Evolutionary conservation across 2,329 filamentous ascomycete genomes (phyloP).

Genomic region (Pseudogymnoascus sp.): DNA sequence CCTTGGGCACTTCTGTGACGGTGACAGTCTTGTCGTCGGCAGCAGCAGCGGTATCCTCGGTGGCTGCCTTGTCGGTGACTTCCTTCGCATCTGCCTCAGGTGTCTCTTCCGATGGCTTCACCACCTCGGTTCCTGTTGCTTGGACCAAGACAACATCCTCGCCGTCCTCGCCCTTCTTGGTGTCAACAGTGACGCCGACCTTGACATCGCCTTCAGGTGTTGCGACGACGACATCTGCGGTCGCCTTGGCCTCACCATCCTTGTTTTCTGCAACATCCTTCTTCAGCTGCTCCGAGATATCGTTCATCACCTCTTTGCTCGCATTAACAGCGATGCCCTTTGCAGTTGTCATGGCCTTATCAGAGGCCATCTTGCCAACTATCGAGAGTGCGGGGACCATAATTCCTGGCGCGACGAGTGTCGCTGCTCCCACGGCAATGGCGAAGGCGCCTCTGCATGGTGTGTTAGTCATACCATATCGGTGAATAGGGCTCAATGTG

Average conservation of each 20-base stretch:
- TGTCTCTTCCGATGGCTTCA: background rate
- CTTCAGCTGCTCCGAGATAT: slow-evolving; percentile 17
- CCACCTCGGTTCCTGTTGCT: background rate
- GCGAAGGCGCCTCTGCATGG: slow-evolving; percentile 19
- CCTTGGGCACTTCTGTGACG: slow-evolving; percentile 1
- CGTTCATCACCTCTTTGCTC: slow-evolving; percentile 17
- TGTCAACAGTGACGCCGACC: background rate
- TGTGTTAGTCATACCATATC: background rate
- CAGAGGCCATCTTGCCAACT: slow-evolving; percentile 22
- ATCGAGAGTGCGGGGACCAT: slow-evolving; percentile 20
- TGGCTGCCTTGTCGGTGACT: background rate
- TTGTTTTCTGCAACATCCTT: background rate
- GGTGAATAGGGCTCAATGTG: background rate
- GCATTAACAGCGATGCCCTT: slow-evolving; percentile 17
- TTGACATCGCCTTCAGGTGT: background rate
- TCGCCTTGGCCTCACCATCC: background rate
- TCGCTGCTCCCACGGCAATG: slow-evolving; percentile 20
- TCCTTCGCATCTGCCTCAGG: background rate
- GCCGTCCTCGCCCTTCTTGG: background rate
- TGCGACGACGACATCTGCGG: background rate
- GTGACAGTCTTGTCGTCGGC: background rate
- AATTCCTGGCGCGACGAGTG: slow-evolving; percentile 21
- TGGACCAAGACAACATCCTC: background rate
- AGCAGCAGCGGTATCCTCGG: background rate
- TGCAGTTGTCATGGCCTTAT: slow-evolving; percentile 16